Percentiles rank a stretch among this genome's conserved stretches.
Evolutionary conservation across 148 eudicot species (phyloP).

Genomic region (Cornus florida): DNA sequence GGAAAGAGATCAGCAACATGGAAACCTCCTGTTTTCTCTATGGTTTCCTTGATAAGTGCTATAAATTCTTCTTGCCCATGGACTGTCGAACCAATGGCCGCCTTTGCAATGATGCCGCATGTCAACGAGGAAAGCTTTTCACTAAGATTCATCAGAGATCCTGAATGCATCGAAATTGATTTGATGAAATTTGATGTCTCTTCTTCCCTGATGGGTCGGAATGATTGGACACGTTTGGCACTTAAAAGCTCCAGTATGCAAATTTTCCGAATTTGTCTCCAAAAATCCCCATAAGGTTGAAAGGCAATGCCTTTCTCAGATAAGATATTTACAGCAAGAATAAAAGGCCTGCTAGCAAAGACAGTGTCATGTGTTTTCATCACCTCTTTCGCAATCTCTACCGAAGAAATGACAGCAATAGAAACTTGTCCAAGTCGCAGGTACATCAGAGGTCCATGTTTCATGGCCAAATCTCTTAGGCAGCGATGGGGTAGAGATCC

Average conservation of each 20-base stretch:
- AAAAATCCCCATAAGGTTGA: slow-evolving; percentile 12
- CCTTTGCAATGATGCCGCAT: too few species aligned
- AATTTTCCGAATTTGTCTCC: slow-evolving; percentile 8
- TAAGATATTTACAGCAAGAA: neutral
- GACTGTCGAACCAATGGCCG: too few species aligned
- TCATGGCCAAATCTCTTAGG: slow-evolving; percentile 6
- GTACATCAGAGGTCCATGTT: slow-evolving; percentile 11
- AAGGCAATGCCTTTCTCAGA: slow-evolving; percentile 11
- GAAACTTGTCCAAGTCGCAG: neutral
- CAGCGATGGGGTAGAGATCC: neutral
- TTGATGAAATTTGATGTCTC: neutral
- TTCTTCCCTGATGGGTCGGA: slow-evolving; percentile 1
- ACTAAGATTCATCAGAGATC: too few species aligned
- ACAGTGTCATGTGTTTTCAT: slow-evolving; percentile 13
- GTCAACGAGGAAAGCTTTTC: too few species aligned
- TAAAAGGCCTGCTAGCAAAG: slow-evolving; percentile 12
- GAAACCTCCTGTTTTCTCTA: too few species aligned
- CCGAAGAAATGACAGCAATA: slow-evolving; percentile 4
- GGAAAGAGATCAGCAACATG: too few species aligned
- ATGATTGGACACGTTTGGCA: slow-evolving; percentile 9
- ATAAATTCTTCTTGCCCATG: too few species aligned
- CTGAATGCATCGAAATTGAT: too few species aligned
- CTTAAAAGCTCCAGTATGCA: slow-evolving; percentile 13
- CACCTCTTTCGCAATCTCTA: slow-evolving; percentile 4
- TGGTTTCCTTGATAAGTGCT: too few species aligned